Evolutionary conservation across 2,329 filamentous ascomycete genomes (phyloP).

Genomic region (Diaporthe citrichinensis): DNA sequence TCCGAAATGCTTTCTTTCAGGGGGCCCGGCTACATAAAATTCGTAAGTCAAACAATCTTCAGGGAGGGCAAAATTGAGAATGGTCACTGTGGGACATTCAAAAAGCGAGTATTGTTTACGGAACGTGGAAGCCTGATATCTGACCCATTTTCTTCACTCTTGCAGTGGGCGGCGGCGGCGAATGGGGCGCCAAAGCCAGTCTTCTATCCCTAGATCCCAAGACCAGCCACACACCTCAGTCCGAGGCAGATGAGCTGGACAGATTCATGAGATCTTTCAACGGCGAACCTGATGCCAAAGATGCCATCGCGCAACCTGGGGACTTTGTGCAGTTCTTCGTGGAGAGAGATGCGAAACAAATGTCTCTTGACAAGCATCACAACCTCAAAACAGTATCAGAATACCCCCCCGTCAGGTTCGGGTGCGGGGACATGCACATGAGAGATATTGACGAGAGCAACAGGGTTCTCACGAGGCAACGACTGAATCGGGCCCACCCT

Average conservation of each 20-base stretch:
- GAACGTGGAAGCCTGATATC: not conserved
- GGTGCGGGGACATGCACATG: slow-evolving; percentile 34
- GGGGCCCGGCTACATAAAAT: slow-evolving; percentile 60
- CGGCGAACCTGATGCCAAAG: slow-evolving; percentile 54
- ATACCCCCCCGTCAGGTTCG: slow-evolving; percentile 27
- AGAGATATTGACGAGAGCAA: slow-evolving; percentile 10
- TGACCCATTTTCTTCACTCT: not conserved
- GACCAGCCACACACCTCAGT: slow-evolving; percentile 59
- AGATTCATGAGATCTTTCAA: slow-evolving; percentile 66
- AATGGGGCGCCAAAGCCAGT: slow-evolving; percentile 86
- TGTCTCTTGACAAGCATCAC: slow-evolving; percentile 27
- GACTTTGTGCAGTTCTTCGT: slow-evolving; percentile 78
- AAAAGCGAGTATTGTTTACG: not conserved
- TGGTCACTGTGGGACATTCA: not conserved
- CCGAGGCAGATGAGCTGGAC: slow-evolving; percentile 66
- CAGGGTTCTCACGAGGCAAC: not conserved
- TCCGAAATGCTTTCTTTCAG: slow-evolving; percentile 21
- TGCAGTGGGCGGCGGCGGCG: slow-evolving; percentile 83
- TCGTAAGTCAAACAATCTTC: slow-evolving; percentile 52
- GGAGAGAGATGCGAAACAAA: slow-evolving; percentile 47
- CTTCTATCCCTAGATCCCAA: slow-evolving; percentile 84
- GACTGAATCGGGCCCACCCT: not conserved
- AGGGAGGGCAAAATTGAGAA: no score
- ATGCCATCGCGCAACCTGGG: slow-evolving; percentile 72
- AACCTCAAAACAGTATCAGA: slow-evolving; percentile 29